Conservation (phyloP, 805 yeast genomes). For the Torulaspora gathmanii region DNA sequence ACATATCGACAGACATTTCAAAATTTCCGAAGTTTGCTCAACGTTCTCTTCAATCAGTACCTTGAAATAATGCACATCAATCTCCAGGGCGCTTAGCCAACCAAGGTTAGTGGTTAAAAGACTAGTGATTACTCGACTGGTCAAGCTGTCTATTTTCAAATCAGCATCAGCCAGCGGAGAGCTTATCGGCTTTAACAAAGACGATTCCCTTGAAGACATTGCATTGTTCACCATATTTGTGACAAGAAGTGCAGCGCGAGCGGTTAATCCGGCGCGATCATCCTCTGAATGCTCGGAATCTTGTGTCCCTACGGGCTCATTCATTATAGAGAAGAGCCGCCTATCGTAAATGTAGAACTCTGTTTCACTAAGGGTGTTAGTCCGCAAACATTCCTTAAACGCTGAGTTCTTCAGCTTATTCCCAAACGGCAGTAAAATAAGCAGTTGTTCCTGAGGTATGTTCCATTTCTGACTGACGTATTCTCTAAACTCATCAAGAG, state of each 20-base stretch:
- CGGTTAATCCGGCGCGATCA: background rate
- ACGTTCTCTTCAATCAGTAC: slow-evolving; percentile 28
- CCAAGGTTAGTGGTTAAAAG: slow-evolving; percentile 45
- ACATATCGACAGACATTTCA: slow-evolving; percentile 45
- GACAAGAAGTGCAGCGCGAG: slow-evolving; percentile 1
- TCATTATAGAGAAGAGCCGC: slow-evolving; percentile 44
- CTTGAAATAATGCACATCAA: slow-evolving; percentile 39
- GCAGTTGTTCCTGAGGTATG: slow-evolving; percentile 40
- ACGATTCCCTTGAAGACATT: slow-evolving; percentile 4
- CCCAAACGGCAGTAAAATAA: slow-evolving; percentile 63
- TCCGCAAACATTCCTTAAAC: slow-evolving; percentile 35
- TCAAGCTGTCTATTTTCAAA: slow-evolving; percentile 4
- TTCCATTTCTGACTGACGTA: slow-evolving; percentile 40
- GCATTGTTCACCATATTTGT: slow-evolving; percentile 3
- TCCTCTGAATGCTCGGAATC: background rate
- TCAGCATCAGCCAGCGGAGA: slow-evolving; percentile 37
- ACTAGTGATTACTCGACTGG: slow-evolving; percentile 30
- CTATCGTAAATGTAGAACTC: slow-evolving; percentile 64
- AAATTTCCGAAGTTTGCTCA: slow-evolving; percentile 39
- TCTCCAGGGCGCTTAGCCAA: slow-evolving; percentile 47
- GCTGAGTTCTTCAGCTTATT: slow-evolving; percentile 44
- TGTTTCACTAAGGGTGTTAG: slow-evolving; percentile 35
- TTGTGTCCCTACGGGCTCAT: slow-evolving; percentile 15
- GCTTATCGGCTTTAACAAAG: slow-evolving; percentile 34
- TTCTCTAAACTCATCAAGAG: slow-evolving; percentile 41